A percentile compares a stretch with the other conserved stretches of the same genome.
Evolutionary conservation across 2,329 filamentous ascomycete genomes (phyloP).

Genomic region (Botrytis pseudocinerea): DNA sequence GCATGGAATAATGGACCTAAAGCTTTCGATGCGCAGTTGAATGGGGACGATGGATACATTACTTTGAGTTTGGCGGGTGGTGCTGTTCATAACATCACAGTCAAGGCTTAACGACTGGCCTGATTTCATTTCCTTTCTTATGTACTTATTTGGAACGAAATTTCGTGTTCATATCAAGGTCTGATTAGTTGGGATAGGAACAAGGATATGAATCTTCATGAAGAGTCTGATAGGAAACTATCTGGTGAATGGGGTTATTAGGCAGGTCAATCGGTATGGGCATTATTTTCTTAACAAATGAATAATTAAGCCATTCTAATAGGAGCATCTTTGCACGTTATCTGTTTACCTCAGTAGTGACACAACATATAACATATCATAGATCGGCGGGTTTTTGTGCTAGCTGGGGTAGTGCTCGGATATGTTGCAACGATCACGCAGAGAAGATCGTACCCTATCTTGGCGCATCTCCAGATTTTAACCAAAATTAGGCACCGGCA

Average conservation of each 20-base stretch:
- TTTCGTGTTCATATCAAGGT: neutral
- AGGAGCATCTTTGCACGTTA: neutral
- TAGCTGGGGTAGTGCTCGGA: neutral
- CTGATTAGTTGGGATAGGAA: too few relatives aligned
- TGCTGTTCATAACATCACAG: neutral
- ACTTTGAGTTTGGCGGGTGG: slow-evolving; percentile 19
- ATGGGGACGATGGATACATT: slow-evolving; percentile 20
- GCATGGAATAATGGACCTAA: slow-evolving; percentile 20
- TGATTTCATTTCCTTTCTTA: neutral
- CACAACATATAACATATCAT: neutral
- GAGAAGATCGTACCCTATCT: neutral
- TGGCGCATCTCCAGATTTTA: neutral
- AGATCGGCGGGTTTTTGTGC: neutral
- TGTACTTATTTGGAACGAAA: neutral
- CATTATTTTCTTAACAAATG: neutral
- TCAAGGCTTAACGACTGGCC: neutral
- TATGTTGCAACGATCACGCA: neutral
- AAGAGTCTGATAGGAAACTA: neutral
- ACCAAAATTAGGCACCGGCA: neutral
- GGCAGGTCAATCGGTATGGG: neutral
- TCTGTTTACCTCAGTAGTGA: too few relatives aligned
- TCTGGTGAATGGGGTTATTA: neutral
- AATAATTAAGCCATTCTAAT: neutral
- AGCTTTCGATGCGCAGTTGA: slow-evolving; percentile 5
- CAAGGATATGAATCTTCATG: too few relatives aligned